Conservation (phyloP, 495 filamentous ascomycete genomes). For the Neurospora cerealis region DNA sequence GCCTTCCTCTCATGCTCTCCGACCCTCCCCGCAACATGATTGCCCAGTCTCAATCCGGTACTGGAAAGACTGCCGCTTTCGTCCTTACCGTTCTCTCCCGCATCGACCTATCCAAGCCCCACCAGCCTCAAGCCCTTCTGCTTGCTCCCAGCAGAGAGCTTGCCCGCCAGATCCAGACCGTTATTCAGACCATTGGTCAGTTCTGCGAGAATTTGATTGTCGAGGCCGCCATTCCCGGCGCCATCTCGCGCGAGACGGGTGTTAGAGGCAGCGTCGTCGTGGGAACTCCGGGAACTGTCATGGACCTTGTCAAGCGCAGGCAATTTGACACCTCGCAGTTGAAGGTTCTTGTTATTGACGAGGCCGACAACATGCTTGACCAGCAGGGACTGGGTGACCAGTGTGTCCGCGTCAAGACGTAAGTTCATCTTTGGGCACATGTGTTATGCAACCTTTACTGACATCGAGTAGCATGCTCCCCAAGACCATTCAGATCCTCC, state of each 20-base stretch:
- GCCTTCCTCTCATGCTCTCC: conserved; percentile 73
- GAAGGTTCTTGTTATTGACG: conserved; percentile 77
- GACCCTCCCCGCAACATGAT: conserved; percentile 87
- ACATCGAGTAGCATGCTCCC: conserved; percentile 51
- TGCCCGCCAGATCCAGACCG: conserved; percentile 84
- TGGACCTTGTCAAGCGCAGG: conserved; percentile 69
- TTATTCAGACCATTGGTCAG: conserved; percentile 69
- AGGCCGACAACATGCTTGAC: conserved; percentile 94
- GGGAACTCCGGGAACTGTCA: conserved; percentile 88
- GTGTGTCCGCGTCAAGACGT: conserved; percentile 80
- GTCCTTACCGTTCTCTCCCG: conserved; percentile 82
- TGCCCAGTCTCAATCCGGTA: conserved; percentile 96
- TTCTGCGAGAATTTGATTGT: conserved; percentile 65
- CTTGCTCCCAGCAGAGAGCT: conserved; percentile 91
- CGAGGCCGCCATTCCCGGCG: conserved; percentile 69
- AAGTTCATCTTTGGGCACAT: conserved; percentile 22
- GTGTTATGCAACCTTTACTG: conserved; percentile 7
- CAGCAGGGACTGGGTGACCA: conserved; percentile 91
- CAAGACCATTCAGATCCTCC: conserved; percentile 63
- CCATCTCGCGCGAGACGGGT: conserved; percentile 48
- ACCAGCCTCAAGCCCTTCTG: conserved; percentile 72
- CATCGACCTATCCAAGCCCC: conserved; percentile 56
- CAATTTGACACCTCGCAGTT: conserved; percentile 54
- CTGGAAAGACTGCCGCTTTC: conserved; percentile 97
- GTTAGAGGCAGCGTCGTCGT: conserved; percentile 71